A percentile compares a stretch with the other conserved stretches of the same genome.
Conservation (phyloP, 805 yeast genomes). For the Wickerhamiella occidentalis region DNA sequence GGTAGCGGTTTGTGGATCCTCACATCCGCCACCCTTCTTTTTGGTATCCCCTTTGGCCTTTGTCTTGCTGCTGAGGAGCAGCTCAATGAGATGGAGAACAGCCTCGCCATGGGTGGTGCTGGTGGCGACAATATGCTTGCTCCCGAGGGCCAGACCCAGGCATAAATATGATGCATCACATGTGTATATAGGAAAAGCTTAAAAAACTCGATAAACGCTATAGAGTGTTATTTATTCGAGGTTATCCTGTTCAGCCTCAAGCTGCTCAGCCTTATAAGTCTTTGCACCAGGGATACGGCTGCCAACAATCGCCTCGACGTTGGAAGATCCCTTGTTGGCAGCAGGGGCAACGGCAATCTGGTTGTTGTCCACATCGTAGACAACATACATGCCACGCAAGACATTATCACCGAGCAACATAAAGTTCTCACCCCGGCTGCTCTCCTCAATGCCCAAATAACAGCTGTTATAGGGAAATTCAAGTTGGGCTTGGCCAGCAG, state of each 20-base stretch:
- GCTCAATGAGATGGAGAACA: slow-evolving; percentile 79
- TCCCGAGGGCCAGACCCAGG: slow-evolving; percentile 10
- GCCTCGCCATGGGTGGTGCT: slow-evolving; percentile 1
- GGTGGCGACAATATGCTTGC: slow-evolving; percentile 8
- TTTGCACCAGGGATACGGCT: slow-evolving; percentile 19
- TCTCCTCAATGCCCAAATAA: slow-evolving; percentile 27
- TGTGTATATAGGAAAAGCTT: neutral
- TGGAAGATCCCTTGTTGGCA: slow-evolving; percentile 18
- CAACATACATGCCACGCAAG: slow-evolving; percentile 48
- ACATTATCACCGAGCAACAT: slow-evolving; percentile 49
- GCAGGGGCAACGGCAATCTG: slow-evolving; percentile 42
- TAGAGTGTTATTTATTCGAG: no score
- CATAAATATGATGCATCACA: neutral
- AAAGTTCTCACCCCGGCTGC: slow-evolving; percentile 24
- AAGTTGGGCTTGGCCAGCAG: slow-evolving; percentile 20
- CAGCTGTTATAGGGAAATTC: slow-evolving; percentile 30
- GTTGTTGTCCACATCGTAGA: slow-evolving; percentile 46
- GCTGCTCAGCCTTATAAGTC: no score
- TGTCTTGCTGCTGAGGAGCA: slow-evolving; percentile 88
- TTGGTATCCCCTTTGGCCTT: slow-evolving; percentile 87
- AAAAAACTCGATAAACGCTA: no score
- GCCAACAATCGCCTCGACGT: slow-evolving; percentile 23
- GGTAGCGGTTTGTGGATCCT: slow-evolving; percentile 77
- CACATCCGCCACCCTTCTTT: slow-evolving; percentile 67
- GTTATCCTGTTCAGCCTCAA: neutral